phyloP scores from a whole-genome alignment of 768 basidiomycete species.

The Tylopilus plumbeoviolaceoides region DNA sequence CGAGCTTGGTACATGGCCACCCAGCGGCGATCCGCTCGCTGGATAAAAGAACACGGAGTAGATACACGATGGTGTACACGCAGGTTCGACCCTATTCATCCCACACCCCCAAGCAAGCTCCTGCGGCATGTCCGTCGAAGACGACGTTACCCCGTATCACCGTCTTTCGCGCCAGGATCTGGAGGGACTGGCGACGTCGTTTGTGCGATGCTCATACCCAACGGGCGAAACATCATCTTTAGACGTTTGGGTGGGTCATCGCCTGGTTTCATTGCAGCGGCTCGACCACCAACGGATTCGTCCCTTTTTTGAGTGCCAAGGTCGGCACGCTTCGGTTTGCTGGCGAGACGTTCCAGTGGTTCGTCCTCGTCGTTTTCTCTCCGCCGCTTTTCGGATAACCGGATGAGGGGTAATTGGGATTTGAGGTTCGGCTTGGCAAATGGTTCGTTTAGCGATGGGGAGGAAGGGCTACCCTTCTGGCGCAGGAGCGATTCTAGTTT shows the following conservation, averaged over 20 bases:
- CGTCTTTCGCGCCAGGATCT: conserved; percentile 67
- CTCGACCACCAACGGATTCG: conserved; percentile 18
- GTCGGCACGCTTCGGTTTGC: conserved; percentile 54
- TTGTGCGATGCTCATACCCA: conserved; percentile 26
- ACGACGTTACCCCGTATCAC: conserved; percentile 60
- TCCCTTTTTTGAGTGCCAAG: conserved; percentile 44
- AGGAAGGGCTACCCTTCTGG: conserved; percentile 32
- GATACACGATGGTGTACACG: conserved; percentile 4
- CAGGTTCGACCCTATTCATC: neutral
- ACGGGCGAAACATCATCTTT: conserved; percentile 62
- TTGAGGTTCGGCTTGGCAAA: conserved; percentile 29
- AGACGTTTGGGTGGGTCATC: conserved; percentile 61
- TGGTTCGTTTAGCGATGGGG: conserved; percentile 33
- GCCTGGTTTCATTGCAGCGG: conserved; percentile 27
- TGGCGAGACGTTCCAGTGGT: conserved; percentile 54
- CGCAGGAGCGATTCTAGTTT: conserved; percentile 53
- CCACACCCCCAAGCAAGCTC: conserved; percentile 32
- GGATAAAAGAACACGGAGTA: conserved; percentile 9
- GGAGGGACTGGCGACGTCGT: conserved; percentile 45
- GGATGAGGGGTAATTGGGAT: conserved; percentile 40
- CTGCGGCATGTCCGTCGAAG: neutral
- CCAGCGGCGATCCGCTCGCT: neutral
- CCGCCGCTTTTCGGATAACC: conserved; percentile 66
- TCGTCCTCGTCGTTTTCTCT: conserved; percentile 69
- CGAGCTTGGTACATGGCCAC: conserved; percentile 4